Base-by-base conservation (phyloP, 805 yeast genomes). In the Sungouiozyma ichnusensis region DNA sequence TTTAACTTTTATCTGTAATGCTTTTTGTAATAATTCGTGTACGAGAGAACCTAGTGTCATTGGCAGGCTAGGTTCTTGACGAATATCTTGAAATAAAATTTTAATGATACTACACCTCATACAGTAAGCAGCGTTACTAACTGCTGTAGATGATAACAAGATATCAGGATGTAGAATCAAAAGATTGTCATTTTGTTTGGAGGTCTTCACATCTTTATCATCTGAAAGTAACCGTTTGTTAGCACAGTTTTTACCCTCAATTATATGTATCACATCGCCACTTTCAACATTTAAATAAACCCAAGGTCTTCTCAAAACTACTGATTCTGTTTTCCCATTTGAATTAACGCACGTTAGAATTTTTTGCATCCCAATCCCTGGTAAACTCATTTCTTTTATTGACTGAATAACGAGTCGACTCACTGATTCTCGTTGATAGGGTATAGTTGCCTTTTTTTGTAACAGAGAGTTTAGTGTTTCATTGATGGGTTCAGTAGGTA, bases 141-240 rank as follows among this genome's bases (percentile, higher is more conserved):
- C 74, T 3, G 80, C 65, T 0, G 97, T 92, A 2, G 95, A 87
- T 0, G 96, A 76, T 0, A 90, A 63, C 11, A 92, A 62, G 3
- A 76, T 63, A 56, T 92, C 97, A 0, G 98, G 98, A 49, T 83
- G 75, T 72, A 92, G 73, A 16, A 90, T 71, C 20, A 88, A 60
- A n/a, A 87, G 57, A 49, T 81, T 77, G 24, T 71, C 71, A 29
- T 69, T 62, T 44, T 72, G 49, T 15, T 45, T 31, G 9, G 47
- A 48, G 1, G 61, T 57, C 9, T 44, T 37, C 0, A 60, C 57
- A 45, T 60, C 52, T 29, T 43, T 50, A 38, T 57, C 61, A 37
- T 52, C 55, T 2, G 65, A 59, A 16, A 60, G 43, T 27, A 60
- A 43, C 33, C 56, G 44, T 42, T 55, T 55, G 43, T 59, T 51